Evolutionary conservation across 257 asterid species (phyloP), one percentile per base, ranked within the genome.

Genomic region (Asclepias syriaca): DNA sequence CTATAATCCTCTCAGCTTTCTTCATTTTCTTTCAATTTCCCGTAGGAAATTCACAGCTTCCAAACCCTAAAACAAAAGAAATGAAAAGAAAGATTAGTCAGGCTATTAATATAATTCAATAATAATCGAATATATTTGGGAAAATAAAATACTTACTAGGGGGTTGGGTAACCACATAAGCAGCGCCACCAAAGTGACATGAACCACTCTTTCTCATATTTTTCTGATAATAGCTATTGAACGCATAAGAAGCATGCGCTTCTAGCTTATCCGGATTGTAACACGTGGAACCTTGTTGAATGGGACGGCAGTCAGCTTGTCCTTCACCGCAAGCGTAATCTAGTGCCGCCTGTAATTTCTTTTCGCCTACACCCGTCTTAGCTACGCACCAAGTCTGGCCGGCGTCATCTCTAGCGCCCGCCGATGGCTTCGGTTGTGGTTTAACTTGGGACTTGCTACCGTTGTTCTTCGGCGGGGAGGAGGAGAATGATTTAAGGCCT

Each of bases 331-430:
- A 94, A 1, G 98, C 98, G 60, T 81, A 94, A 70, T 89, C 86
- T 59, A 94, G 39, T 67, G 86, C 98, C 18, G 65, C 63, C 67
- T 84, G 86, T 72, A 94, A 49, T 71, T 80, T 83, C 77, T 83
- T 50, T n/a, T 69, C 72, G 50, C 79, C 89, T 2, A 77, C 85
- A 48, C 79, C 55, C 2, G 54, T 86, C 27, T 72, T 90, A n/a
- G 97, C 98, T 77, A 93, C 92, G 77, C 98, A 93, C 97, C 97
- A 93, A 10, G 96, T 84, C 77, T 83, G 82, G 45, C 87, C 93
- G 32, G 14, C 71, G 12, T 66, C 84, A 4, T 84, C 49, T 76
- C 75, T 70, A 74, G 58, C 29, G 74, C 13, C n/a, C 48, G 75
- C 9, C 19, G 79, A 5, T 24, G 78, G 67, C 39, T 16, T 10